A percentile compares a stretch with the other conserved stretches of the same genome.
Evolutionary conservation across 768 basidiomycete genomes (phyloP).

Genomic region (Kwoniella sp.): DNA sequence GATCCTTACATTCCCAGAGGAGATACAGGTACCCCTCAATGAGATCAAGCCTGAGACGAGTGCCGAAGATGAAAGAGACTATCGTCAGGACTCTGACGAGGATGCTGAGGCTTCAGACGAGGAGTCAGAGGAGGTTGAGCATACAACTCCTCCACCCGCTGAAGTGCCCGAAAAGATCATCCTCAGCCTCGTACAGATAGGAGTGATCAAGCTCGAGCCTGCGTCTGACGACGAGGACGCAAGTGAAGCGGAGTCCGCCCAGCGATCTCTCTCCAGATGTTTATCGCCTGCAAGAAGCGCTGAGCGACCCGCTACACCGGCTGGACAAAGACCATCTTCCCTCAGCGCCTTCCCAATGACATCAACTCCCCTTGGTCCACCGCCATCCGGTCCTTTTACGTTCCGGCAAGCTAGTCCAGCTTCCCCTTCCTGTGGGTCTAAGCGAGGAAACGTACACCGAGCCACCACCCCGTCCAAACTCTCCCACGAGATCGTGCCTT

Average conservation of each 20-base stretch:
- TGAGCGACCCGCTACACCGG: too few species aligned
- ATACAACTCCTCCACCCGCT: conserved; percentile 2
- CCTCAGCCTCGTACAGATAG: conserved; percentile 4
- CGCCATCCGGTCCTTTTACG: too few species aligned
- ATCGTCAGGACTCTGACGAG: not conserved
- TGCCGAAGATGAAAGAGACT: not conserved
- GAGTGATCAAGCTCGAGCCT: conserved; percentile 15
- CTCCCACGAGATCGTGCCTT: conserved; percentile 9
- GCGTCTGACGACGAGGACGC: conserved; percentile 14
- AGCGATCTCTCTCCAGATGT: too few species aligned
- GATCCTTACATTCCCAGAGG: too few species aligned
- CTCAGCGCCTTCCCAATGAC: too few species aligned
- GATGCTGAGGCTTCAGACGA: not conserved
- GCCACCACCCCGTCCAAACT: conserved; percentile 4
- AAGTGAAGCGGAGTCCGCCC: not conserved
- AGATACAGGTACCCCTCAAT: too few species aligned
- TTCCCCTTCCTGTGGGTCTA: too few species aligned
- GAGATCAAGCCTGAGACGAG: not conserved
- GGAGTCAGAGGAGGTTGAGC: not conserved
- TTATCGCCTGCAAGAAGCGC: too few species aligned
- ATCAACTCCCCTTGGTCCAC: too few species aligned
- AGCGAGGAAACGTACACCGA: not conserved
- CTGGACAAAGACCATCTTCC: too few species aligned
- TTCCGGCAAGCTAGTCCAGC: too few species aligned
- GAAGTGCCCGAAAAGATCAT: conserved; percentile 12